Evolutionary conservation across 208 protist species (phyloP).

Genomic region (Strigomonas culicis): DNA sequence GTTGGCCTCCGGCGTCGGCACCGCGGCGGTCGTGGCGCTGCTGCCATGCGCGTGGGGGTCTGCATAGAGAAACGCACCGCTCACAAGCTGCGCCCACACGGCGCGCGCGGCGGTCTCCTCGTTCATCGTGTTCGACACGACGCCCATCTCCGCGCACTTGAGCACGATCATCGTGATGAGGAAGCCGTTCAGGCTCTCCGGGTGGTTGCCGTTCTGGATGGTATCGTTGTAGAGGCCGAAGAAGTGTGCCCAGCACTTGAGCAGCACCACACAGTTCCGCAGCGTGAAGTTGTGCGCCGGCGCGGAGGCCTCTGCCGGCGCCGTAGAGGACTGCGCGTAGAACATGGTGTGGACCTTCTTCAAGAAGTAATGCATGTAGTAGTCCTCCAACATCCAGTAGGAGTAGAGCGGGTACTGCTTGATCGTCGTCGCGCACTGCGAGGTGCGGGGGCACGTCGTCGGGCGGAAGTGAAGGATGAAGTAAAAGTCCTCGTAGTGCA

Average conservation of each 20-base stretch:
- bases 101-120: not conserved
- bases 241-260: constrained; percentile 86
- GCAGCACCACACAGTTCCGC: constrained; percentile 64
- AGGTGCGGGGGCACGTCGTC: constrained; percentile 30
- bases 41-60: not conserved
- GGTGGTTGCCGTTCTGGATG: not conserved
- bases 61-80: not conserved
- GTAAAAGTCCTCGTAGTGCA: too few species aligned
- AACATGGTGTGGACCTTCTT: constrained; percentile 71
- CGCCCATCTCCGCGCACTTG: not conserved
- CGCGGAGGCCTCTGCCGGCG: too few species aligned
- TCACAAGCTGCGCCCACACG: not conserved
- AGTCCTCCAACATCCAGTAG: constrained; percentile 79
- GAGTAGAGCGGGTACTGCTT: too few species aligned
- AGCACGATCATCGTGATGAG: not conserved
- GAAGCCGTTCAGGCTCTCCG: not conserved
- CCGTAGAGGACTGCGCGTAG: too few species aligned
- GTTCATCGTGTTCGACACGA: not conserved
- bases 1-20: not conserved
- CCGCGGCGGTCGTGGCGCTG: not conserved
- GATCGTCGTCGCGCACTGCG: too few species aligned
- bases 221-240: constrained; percentile 26
- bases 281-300: constrained; percentile 42
- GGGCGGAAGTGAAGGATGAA: constrained; percentile 75
- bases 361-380: constrained; percentile 65